phyloP scores from a whole-genome alignment of 352 stramenopile genomes.

The Globisporangium megalacanthum region DNA sequence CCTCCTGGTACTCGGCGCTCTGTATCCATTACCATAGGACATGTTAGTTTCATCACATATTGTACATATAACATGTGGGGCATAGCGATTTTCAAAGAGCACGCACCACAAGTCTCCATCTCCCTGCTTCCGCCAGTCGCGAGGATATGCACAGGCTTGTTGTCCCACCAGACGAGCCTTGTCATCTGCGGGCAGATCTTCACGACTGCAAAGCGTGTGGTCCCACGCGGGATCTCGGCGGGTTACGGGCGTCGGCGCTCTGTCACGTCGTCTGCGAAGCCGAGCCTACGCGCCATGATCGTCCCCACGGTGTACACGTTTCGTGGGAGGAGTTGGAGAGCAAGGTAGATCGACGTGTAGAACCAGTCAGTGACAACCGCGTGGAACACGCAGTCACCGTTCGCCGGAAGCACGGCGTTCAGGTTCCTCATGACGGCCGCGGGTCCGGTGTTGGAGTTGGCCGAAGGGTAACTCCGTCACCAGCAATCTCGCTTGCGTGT shows the following conservation, averaged over 20 bases:
- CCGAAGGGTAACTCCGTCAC: neutral
- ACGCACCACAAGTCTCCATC: neutral
- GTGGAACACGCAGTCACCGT: neutral
- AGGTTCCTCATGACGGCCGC: neutral
- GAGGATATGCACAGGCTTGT: neutral
- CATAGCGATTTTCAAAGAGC: no score
- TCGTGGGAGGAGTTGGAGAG: neutral
- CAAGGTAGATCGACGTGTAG: slow-evolving; percentile 2
- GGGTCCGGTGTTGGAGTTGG: neutral
- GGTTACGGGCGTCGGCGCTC: no score
- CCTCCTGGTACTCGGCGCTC: neutral
- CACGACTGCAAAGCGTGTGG: neutral
- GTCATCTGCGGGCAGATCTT: neutral
- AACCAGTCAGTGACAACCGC: neutral
- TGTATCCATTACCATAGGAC: neutral
- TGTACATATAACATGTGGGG: no score
- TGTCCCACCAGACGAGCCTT: neutral
- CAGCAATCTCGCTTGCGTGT: neutral
- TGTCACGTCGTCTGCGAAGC: no score
- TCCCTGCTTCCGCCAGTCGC: neutral
- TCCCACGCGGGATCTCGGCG: no score
- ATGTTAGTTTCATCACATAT: neutral
- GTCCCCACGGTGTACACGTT: no score
- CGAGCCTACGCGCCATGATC: no score
- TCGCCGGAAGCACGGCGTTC: neutral